Conservation (phyloP, 1,139 yeast species). For the Chernovozyma sophiae-reginae region DNA sequence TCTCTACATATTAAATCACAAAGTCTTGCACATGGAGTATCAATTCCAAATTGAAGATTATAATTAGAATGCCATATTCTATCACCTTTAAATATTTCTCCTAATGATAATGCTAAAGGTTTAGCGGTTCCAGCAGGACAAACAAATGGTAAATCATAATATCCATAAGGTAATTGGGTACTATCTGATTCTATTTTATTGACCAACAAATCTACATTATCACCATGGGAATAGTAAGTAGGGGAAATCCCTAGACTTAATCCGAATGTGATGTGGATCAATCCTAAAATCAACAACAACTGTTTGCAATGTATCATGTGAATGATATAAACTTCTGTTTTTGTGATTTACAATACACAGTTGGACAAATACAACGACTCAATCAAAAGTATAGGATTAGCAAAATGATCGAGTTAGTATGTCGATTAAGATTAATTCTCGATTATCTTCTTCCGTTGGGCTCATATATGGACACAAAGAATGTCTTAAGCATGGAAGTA, state of each 20-base stretch:
- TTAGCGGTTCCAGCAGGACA: constrained; percentile 64
- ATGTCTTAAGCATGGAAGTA: too few relatives aligned
- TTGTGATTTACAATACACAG: too few relatives aligned
- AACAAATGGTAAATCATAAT: constrained; percentile 73
- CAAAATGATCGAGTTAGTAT: too few relatives aligned
- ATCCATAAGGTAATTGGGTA: constrained; percentile 75
- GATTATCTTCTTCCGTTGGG: too few relatives aligned
- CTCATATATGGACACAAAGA: too few relatives aligned
- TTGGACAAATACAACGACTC: too few relatives aligned
- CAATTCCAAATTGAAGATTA: constrained; percentile 55
- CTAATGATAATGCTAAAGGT: constrained; percentile 65
- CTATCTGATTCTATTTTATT: constrained; percentile 76
- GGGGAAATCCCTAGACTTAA: constrained; percentile 20
- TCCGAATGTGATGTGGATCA: constrained; percentile 2
- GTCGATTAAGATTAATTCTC: too few relatives aligned
- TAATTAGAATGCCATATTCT: constrained; percentile 75
- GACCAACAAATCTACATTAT: constrained; percentile 64
- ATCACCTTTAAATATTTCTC: constrained; percentile 80
- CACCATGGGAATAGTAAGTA: constrained; percentile 43
- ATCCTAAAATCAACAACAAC: background rate
- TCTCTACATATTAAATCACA: constrained; percentile 60
- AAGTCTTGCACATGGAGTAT: constrained; percentile 58
- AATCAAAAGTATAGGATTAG: too few relatives aligned
- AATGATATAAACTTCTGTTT: too few relatives aligned
- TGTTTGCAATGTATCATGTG: too few relatives aligned